Base-by-base conservation (phyloP, 108 stramenopile genomes). In the Stephanodiscus triporus region DNA sequence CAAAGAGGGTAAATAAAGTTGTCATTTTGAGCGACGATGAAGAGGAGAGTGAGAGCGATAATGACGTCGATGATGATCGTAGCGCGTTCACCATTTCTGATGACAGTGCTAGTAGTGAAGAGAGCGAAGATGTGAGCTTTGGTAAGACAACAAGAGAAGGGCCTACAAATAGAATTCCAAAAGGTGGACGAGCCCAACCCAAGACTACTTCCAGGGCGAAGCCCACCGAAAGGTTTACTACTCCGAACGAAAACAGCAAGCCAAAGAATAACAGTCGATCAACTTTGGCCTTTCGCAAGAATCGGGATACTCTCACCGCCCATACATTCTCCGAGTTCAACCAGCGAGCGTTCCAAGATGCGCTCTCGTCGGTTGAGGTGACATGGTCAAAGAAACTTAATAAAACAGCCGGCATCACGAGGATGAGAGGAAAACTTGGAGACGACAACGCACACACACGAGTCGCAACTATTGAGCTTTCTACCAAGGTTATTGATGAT, bases 351-450 rank as follows among this genome's bases (percentile, higher is more conserved):
- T 91, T 91, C 67, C 61, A 81, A 29, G 66, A 66, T 14, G 58
- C 65, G 24, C 81, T 94, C 7, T 67, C 64, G 8, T 68, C 63
- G 1, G 87, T 89, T 8, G 43, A 77, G 6, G 81, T 95, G 2
- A 53, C 30, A 4, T 98, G 97, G 97, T 91, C 83, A 34, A 86
- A 85, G 4, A 92, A 94, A 51, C 75, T 97, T 3, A 79, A 75
- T 45, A 89, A 83, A 8, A 97, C 97, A 10, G 96, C 96, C 14
- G 97, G 97, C 3, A 53, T 94, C 55, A 97, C 97, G 2, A 59
- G 90, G 14, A 66, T 94, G 42, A 70, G 78, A 6, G 80, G 80
- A 32, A 63, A 53, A 40, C 43, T 76, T 19, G 63, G 56, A 14
- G 27, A 47, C 37, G 7, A 38, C 51, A 36, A 78, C 10, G 40